These are phyloP conservation scores for Aspergillus pseudoglaucus DNA, from an alignment of 2,329 filamentous ascomycete genomes.

Conservation along the genomic window DNA sequence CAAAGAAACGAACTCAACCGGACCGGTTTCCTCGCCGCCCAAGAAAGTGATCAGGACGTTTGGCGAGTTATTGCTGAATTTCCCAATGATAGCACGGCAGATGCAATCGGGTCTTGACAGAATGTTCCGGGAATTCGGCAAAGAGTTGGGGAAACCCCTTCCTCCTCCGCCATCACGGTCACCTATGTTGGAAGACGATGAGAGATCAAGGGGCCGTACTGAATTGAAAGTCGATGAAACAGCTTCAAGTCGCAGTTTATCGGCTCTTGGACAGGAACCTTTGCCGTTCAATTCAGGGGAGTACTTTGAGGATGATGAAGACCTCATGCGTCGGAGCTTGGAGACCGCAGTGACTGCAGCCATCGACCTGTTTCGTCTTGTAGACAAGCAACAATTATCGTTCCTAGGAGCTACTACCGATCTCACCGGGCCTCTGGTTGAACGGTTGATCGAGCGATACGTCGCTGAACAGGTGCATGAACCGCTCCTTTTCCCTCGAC, in stretches of 20 bases:
- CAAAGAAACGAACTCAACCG: slow-evolving; percentile 19
- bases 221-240: slow-evolving; percentile 34
- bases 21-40: slow-evolving; percentile 31
- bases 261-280: slow-evolving; percentile 27
- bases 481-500: slow-evolving; percentile 69
- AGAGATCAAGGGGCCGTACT: slow-evolving; percentile 31
- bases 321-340: slow-evolving; percentile 77
- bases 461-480: slow-evolving; percentile 89
- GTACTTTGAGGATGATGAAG: slow-evolving; percentile 83
- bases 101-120: slow-evolving; percentile 90
- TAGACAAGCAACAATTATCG: slow-evolving; percentile 92
- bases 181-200: slow-evolving; percentile 50
- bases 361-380: slow-evolving; percentile 90
- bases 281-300: slow-evolving; percentile 56
- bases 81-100: slow-evolving; percentile 91
- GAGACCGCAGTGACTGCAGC: slow-evolving; percentile 89
- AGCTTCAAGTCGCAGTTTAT: slow-evolving; percentile 28
- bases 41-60: slow-evolving; percentile 94
- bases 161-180: slow-evolving; percentile 59
- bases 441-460: slow-evolving; percentile 90
- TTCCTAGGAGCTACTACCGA: slow-evolving; percentile 88
- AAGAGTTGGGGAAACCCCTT: slow-evolving; percentile 75
- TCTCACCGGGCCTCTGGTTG: slow-evolving; percentile 83
- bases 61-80: slow-evolving; percentile 79
- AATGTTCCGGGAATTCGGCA: slow-evolving; percentile 81